Conservation (phyloP, 208 protist genomes). For the Leishmania arabica region DNA sequence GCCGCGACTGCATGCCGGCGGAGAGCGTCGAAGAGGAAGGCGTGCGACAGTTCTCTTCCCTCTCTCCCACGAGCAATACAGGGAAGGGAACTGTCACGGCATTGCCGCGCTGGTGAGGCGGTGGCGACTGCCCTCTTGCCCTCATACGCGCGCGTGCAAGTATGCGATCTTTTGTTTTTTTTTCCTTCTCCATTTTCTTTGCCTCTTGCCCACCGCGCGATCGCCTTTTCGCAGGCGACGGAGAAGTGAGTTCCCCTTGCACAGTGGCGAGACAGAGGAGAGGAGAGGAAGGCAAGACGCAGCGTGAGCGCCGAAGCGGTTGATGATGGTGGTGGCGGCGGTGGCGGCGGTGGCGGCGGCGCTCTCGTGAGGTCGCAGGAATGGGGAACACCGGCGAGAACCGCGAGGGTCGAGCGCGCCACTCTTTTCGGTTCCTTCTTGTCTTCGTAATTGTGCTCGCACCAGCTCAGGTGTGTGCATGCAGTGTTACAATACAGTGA, state of each 20-base stretch:
- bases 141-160: neutral
- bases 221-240: neutral
- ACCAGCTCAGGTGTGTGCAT: neutral
- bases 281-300: neutral
- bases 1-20: neutral
- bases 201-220: neutral
- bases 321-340: neutral
- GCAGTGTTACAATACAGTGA: neutral
- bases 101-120: neutral
- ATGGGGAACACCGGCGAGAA: neutral
- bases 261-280: neutral
- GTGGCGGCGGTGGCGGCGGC: neutral
- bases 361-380: neutral
- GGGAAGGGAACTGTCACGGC: neutral
- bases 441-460: neutral
- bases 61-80: neutral
- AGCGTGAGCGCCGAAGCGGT: neutral
- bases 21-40: slow-evolving; percentile 8
- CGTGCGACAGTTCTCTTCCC: neutral
- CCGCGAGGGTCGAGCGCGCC: neutral
- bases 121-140: neutral
- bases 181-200: neutral
- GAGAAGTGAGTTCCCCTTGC: neutral
- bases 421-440: neutral
- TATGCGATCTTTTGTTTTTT: neutral